phyloP scores from a whole-genome alignment of 2,329 filamentous ascomycete species.

The Colletotrichum sp. region DNA sequence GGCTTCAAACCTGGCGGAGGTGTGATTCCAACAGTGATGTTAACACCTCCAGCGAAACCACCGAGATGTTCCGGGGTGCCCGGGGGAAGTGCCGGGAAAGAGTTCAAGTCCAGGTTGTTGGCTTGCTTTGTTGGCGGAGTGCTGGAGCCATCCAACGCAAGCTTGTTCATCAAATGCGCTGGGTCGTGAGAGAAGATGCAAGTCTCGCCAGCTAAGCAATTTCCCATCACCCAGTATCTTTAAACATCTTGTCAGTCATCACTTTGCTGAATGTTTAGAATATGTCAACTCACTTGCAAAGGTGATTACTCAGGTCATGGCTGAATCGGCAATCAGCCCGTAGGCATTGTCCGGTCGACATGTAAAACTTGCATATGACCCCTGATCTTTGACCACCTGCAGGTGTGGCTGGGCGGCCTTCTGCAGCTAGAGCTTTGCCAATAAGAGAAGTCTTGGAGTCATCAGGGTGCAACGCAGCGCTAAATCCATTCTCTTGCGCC shows the following conservation, averaged over 20 bases:
- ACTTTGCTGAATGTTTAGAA: background rate
- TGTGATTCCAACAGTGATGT: constrained; percentile 59
- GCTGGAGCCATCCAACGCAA: constrained; percentile 73
- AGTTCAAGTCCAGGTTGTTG: constrained; percentile 79
- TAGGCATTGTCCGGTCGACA: constrained; percentile 94
- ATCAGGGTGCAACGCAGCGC: constrained; percentile 35
- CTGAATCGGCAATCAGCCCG: constrained; percentile 96
- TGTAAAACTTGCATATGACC: constrained; percentile 95
- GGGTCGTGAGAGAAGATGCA: constrained; percentile 99
- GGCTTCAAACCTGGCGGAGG: constrained; percentile 75
- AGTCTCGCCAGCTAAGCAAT: constrained; percentile 89
- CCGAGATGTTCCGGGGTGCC: constrained; percentile 64
- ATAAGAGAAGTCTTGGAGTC: constrained; percentile 77
- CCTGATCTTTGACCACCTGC: constrained; percentile 75
- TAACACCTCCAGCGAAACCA: constrained; percentile 58
- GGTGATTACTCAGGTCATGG: constrained; percentile 91
- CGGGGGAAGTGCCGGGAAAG: constrained; percentile 79
- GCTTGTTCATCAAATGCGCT: constrained; percentile 80
- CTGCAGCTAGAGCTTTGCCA: constrained; percentile 86
- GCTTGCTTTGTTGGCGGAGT: constrained; percentile 71
- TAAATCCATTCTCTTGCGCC: constrained; percentile 44
- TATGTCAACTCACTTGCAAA: constrained; percentile 85
- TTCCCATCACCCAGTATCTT: constrained; percentile 95
- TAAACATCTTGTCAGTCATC: background rate
- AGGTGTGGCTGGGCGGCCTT: constrained; percentile 78